Percentiles rank a stretch among this genome's conserved stretches.
phyloP scores from a whole-genome alignment of 495 filamentous ascomycete genomes.

The Xylaria nigripes region DNA sequence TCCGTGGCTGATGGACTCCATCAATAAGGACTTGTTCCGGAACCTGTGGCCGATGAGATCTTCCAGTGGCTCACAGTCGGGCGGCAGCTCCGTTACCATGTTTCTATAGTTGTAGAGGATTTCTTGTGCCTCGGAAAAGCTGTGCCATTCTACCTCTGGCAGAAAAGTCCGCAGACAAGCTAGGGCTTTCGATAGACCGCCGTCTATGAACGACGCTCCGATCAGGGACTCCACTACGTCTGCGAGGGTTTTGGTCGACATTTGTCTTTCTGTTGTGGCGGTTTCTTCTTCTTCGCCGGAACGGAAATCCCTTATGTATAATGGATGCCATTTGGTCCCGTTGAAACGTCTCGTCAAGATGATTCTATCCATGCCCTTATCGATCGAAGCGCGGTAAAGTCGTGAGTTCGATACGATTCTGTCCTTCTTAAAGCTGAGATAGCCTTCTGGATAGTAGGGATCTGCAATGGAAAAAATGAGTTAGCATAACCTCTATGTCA shows the following conservation, averaged over 20 bases:
- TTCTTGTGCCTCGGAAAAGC: constrained; percentile 25
- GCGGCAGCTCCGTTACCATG: constrained; percentile 21
- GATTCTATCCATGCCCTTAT: constrained; percentile 59
- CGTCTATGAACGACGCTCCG: constrained; percentile 67
- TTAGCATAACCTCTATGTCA: background rate
- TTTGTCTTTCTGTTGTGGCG: constrained; percentile 12
- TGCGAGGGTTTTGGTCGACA: constrained; percentile 76
- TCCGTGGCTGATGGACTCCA: constrained; percentile 79
- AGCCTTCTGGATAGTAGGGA: constrained; percentile 68
- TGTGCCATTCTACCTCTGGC: constrained; percentile 51
- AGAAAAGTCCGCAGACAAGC: constrained; percentile 58
- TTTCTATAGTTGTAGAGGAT: constrained; percentile 27
- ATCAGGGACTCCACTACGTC: constrained; percentile 84
- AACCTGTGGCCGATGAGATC: constrained; percentile 63
- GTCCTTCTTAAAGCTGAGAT: constrained; percentile 60
- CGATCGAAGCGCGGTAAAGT: constrained; percentile 55
- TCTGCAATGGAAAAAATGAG: constrained; percentile 31
- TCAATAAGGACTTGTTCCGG: constrained; percentile 56
- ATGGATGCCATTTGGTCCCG: constrained; percentile 61
- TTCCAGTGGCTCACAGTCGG: constrained; percentile 39
- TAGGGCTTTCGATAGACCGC: constrained; percentile 57
- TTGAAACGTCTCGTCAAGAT: constrained; percentile 65
- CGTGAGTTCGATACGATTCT: constrained; percentile 63
- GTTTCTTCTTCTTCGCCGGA: constrained; percentile 6
- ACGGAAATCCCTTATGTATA: constrained; percentile 49